Conservation (phyloP, 2,329 filamentous ascomycete species). For the Epichloe amarillans region DNA sequence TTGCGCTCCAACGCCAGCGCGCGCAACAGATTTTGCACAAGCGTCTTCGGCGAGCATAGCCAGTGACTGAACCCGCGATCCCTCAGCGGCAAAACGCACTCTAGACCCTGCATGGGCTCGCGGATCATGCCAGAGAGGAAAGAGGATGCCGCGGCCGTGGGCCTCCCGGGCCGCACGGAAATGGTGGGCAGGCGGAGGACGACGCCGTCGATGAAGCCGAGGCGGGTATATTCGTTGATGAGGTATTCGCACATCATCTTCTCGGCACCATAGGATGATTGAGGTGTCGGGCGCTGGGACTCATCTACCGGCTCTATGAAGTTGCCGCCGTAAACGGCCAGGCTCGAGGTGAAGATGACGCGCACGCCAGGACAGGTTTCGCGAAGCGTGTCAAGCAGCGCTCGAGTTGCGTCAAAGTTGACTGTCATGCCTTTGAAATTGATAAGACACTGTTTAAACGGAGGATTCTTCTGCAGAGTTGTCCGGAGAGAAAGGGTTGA, state of each 20-base stretch:
- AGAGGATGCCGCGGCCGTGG: constrained; percentile 42
- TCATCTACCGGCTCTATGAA: constrained; percentile 30
- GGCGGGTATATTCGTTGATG: constrained; percentile 19
- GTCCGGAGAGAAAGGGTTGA: background rate
- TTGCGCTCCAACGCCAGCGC: constrained; percentile 14
- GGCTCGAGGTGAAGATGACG: constrained; percentile 44
- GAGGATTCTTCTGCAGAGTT: background rate
- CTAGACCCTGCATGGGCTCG: constrained; percentile 33
- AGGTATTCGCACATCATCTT: constrained; percentile 42
- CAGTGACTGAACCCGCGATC: constrained; percentile 30
- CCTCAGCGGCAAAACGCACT: constrained; percentile 30
- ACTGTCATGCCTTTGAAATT: constrained; percentile 30
- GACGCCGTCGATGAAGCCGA: constrained; percentile 43
- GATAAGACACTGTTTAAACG: too few species aligned
- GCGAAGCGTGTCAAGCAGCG: constrained; percentile 37
- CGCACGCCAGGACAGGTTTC: constrained; percentile 29
- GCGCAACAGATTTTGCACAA: constrained; percentile 31
- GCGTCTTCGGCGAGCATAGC: constrained; percentile 34
- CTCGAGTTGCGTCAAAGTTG: constrained; percentile 41
- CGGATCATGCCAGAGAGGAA: constrained; percentile 48
- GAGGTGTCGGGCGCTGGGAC: constrained; percentile 35
- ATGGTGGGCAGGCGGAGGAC: constrained; percentile 44
- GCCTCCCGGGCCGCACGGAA: constrained; percentile 42
- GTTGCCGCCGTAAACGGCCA: constrained; percentile 43
- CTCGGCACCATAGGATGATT: constrained; percentile 44